Percentiles rank a stretch among this genome's conserved stretches.
Evolutionary conservation across 768 basidiomycete genomes (phyloP).

Genomic region (Wakefieldia striispora): DNA sequence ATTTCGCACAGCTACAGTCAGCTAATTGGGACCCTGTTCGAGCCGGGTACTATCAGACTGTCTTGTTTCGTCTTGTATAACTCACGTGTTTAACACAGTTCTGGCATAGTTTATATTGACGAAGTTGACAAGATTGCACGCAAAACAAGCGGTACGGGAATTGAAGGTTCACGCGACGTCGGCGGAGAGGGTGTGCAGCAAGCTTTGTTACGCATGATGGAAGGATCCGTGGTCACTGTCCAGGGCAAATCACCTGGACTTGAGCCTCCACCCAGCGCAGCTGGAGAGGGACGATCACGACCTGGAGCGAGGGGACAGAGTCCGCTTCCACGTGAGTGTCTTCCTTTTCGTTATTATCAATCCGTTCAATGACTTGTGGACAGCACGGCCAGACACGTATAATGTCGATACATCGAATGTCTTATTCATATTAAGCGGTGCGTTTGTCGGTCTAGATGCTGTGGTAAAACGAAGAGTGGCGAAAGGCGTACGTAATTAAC

Average conservation of each 20-base stretch:
- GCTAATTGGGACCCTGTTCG: conserved; percentile 85
- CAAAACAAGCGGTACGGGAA: conserved; percentile 48
- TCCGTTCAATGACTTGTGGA: conserved; percentile 3
- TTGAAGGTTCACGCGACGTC: conserved; percentile 80
- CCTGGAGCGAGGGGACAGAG: conserved; percentile 49
- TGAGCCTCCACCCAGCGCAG: conserved; percentile 44
- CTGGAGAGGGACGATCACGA: conserved; percentile 46
- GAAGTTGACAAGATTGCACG: conserved; percentile 93
- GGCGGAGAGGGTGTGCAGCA: conserved; percentile 97
- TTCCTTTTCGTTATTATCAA: not conserved
- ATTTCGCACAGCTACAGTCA: conserved; percentile 65
- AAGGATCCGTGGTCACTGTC: conserved; percentile 83
- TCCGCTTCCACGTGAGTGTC: conserved; percentile 22
- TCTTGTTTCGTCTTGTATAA: not conserved
- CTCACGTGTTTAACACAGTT: conserved; percentile 42
- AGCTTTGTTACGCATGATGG: conserved; percentile 88
- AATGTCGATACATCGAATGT: conserved; percentile 88
- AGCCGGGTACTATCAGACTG: conserved; percentile 58
- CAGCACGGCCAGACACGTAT: conserved; percentile 64
- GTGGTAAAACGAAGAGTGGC: conserved; percentile 76
- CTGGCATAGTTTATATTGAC: conserved; percentile 95
- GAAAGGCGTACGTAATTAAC: conserved; percentile 75
- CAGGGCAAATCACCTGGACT: conserved; percentile 62
- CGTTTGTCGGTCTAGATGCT: conserved; percentile 88
- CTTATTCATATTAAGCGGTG: conserved; percentile 92